Evolutionary conservation across 2,329 filamentous ascomycete genomes (phyloP), one percentile per base, ranked within the genome.

Genomic region (Boeremia exigua): DNA sequence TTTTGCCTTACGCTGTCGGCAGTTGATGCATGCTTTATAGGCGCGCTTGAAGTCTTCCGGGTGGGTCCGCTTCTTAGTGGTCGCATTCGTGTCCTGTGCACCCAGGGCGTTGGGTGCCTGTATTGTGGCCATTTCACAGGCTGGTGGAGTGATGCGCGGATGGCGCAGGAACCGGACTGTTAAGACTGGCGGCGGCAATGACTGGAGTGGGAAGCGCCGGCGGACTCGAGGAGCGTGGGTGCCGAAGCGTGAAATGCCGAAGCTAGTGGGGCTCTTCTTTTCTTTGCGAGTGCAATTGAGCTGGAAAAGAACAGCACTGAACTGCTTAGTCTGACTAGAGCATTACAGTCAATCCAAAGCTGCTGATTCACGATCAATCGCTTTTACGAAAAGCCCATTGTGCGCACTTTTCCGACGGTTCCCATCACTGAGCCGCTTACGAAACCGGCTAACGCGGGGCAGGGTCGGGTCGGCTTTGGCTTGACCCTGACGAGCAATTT

Each of bases 1-100:
- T 69, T 81, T 82, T 46, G 81, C 79, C 70, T 83, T 83, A 48
- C 80, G 75, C 61, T 81, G 78, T 46, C 81, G 80, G 62, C 81
- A 83, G 54, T 80, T 78, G 54, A 82, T 78, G 66, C 81, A 83
- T 19, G 81, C 81, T 68, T 83, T 83, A 77, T 83, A 83, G 33
- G 81, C 80, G 57, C 81, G 80, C 68, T 82, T 79, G 66, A 80
- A 82, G 47, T 79, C 72, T n/a, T 75, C 72, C 17, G 72, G 70
- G 62, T 74, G 69, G 56, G 71, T 70, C 61, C 72, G 65, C 63
- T 75, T 75, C 48, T 67, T 69, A 61, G 55, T 63, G 50, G 58
- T 56, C 47, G 61, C 58, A 11, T 53, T 51, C n/a, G 58, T 43
- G 50, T 67, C 64, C 17, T 62, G 64, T 53, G 55, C 38, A 54